Conservation (phyloP, 768 basidiomycete species). For the Mycena alexandri region DNA sequence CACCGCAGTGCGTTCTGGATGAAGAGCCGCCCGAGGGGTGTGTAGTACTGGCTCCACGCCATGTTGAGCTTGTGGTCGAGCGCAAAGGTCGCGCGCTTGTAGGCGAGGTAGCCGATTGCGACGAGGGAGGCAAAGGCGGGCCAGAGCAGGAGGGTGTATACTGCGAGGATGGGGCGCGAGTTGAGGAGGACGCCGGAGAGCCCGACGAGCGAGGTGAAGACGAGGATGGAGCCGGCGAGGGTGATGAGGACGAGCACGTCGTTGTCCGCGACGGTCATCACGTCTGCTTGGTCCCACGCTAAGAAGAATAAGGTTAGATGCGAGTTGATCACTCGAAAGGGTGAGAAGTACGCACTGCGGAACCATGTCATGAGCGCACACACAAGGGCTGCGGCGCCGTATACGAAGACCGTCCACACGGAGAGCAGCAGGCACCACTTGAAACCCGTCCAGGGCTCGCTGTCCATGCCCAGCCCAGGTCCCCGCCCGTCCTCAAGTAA, state of each 20-base stretch:
- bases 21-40: conserved; percentile 62
- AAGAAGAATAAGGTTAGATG: conserved; percentile 19
- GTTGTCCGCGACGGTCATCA: conserved; percentile 71
- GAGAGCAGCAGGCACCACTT: conserved; percentile 75
- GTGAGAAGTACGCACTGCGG: conserved; percentile 54
- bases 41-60: conserved; percentile 76
- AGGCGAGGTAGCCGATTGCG: conserved; percentile 73
- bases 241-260: conserved; percentile 69
- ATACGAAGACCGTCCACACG: conserved; percentile 64
- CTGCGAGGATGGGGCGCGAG: conserved; percentile 74
- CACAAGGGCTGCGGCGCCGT: conserved; percentile 64
- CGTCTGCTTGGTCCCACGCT: conserved; percentile 76
- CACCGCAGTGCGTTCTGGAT: conserved; percentile 75
- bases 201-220: conserved; percentile 72
- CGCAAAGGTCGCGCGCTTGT: conserved; percentile 70
- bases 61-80: conserved; percentile 77
- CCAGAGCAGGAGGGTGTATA: conserved; percentile 78
- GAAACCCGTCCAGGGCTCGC: conserved; percentile 67
- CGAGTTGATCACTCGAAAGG: neutral
- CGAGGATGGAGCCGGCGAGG: conserved; percentile 65
- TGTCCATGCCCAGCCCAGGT: conserved; percentile 53
- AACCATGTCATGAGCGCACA: conserved; percentile 73
- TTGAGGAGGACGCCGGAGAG: conserved; percentile 72
- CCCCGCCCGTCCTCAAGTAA: conserved; percentile 50
- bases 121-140: conserved; percentile 69